Evolutionary conservation across 1,284 basidiomycete genomes (phyloP).

Genomic region (Pseudozyma hubeiensis): DNA sequence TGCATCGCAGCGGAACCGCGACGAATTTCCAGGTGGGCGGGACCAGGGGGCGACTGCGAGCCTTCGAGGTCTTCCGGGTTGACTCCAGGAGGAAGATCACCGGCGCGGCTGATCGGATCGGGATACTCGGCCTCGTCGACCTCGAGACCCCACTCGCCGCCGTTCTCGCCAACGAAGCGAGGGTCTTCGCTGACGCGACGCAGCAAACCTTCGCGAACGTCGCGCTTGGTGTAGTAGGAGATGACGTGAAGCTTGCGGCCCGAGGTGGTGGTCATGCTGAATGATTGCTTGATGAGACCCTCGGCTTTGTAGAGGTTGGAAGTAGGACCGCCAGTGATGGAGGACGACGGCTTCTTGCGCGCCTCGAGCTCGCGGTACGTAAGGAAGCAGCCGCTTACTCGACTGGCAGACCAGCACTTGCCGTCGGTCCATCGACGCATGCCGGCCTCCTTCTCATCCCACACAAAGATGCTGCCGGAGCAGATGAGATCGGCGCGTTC

Average conservation of each 20-base stretch:
- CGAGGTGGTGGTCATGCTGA: slow-evolving; percentile 66
- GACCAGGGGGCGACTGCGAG: slow-evolving; percentile 32
- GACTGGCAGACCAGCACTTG: slow-evolving; percentile 71
- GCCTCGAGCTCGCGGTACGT: slow-evolving; percentile 70
- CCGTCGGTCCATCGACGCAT: slow-evolving; percentile 73
- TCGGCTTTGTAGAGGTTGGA: slow-evolving; percentile 67
- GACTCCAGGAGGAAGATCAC: slow-evolving; percentile 39
- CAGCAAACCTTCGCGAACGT: slow-evolving; percentile 58
- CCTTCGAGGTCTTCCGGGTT: slow-evolving; percentile 39
- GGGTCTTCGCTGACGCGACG: slow-evolving; percentile 66
- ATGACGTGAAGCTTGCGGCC: slow-evolving; percentile 68
- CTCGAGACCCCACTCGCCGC: slow-evolving; percentile 60
- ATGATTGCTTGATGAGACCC: slow-evolving; percentile 68
- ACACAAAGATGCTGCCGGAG: slow-evolving; percentile 65
- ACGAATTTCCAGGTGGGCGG: slow-evolving; percentile 14
- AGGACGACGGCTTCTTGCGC: slow-evolving; percentile 59
- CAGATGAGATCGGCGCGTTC: slow-evolving; percentile 63
- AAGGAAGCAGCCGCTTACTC: slow-evolving; percentile 72
- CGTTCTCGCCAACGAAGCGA: slow-evolving; percentile 58
- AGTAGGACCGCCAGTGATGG: slow-evolving; percentile 53
- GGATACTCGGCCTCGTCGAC: slow-evolving; percentile 59
- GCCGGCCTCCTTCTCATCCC: slow-evolving; percentile 67
- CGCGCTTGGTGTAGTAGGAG: slow-evolving; percentile 66
- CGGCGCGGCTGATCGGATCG: slow-evolving; percentile 53
- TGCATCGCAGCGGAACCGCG: slow-evolving; percentile 5